Evolutionary conservation across 495 filamentous ascomycete genomes (phyloP), one percentile per base, ranked within the genome.

Genomic region (Penicillium robsamsonii): DNA sequence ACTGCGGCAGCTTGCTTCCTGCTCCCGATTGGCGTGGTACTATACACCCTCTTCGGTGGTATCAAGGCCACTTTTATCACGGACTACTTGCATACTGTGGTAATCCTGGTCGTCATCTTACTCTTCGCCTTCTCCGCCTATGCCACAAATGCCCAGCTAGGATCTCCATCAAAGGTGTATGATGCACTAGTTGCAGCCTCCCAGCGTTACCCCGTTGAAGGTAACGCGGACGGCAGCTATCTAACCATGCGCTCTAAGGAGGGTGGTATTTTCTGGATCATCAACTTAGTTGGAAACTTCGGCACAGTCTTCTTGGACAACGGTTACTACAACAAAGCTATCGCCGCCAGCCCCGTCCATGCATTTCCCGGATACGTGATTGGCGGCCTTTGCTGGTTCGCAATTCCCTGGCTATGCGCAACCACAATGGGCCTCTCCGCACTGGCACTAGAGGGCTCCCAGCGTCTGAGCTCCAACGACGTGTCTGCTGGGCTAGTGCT

Each of bases 341-440:
- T 96, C 55, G 91, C 92, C n/a, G 92, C 92, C 5, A 87, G 84
- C 30, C 91, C 91, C 2, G 87, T 93, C 3, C 87, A 92, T 56
- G 92, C 92, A 7, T 87, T 97, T 46, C 93, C 93, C 6, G 93
- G 93, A 30, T 97, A 97, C 61, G 87, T 96, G 42, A 78, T 96
- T 46, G 93, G 93, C 24, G 93, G 93, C 40, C 80, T 97, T 2
- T 86, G 81, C 62, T 97, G 92, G 92, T 97, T 97, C 56, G 93
- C 93, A 8, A 96, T 97, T 53, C 93, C 93, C 18, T 97, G 91
- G 91, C 81, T 97, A 20, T 87, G 83, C 31, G 92, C 92, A 4
- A 96, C 88, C 10, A 96, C 92, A 15, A 92, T 96, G 90, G 93
- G 93, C 30, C 82, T 97, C n/a, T 84, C 91, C 12, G 91, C 87